Evolutionary conservation across 805 yeast genomes (phyloP), one percentile per base, ranked within the genome.

Genomic region (Tetrapisispora nanseiensis): DNA sequence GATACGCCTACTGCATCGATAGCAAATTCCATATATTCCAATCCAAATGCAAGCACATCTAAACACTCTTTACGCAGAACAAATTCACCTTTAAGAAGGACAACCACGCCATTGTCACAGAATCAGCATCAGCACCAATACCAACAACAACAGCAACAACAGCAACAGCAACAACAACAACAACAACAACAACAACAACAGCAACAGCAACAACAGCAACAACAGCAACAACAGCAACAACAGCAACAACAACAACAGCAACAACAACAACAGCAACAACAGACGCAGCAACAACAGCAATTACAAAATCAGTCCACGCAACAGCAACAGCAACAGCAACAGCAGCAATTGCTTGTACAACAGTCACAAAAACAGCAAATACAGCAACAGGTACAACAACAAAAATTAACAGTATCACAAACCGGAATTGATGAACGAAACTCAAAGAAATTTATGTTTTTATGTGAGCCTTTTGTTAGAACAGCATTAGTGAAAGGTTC

Each of bases 401-500:
- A 38, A 48, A 44, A n/a, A 41, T 21, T 36, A 37, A 27, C 41
- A 29, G 19, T 32, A 20, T n/a, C 39, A 15, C 51, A 45, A 32
- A 37, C 31, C 24, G 41, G 34, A 15, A 51, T 39, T 34, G 40
- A 35, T 23, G 42, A 43, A n/a, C 38, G 40, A 19, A 54, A 50
- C 19, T 48, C 58, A 7, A 58, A 57, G 39, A 61, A 62, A 39
- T 38, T 53, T 1, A 59, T 92, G 42, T 92, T 89, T 56, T 60
- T 92, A 51, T 80, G 92, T 56, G 95, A 89, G 52, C 97, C 97
- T 12, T 92, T 84, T 61, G 92, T 89, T 5, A 80, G 89, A 47
- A 86, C 97, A 0, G 95, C 97, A 0, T 68, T 92, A 28, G 98
- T 94, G 16, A 92, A 90, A 58, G 99, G 99, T 15, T 84, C 95